A percentile compares a stretch with the other conserved stretches of the same genome.
These are phyloP conservation scores for Magnolia officinalis DNA, from an alignment of 164 flowering plant species.

Conservation along the genomic window DNA sequence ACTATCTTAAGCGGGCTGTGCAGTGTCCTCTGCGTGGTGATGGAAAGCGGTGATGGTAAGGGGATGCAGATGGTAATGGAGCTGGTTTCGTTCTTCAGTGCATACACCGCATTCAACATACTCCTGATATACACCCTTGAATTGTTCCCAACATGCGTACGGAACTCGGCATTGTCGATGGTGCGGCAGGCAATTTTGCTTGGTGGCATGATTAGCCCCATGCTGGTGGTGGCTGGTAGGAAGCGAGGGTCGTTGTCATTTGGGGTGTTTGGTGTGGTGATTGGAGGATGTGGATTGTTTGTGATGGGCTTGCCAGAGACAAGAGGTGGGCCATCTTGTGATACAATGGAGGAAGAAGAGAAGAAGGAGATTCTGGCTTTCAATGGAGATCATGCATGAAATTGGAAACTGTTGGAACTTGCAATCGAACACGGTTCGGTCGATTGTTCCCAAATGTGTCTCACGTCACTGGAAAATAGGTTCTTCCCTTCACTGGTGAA, in stretches of 20 bases:
- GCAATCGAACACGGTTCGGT: too few relatives aligned
- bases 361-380: conserved; percentile 15
- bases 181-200: conserved; percentile 57
- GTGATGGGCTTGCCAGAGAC: conserved; percentile 65
- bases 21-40: conserved; percentile 31
- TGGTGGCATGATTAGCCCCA: conserved; percentile 58
- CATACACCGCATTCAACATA: conserved; percentile 42
- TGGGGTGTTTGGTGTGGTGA: conserved; percentile 55
- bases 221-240: conserved; percentile 48
- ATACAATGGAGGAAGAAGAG: conserved; percentile 78
- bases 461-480: too few relatives aligned
- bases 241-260: conserved; percentile 22
- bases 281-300: conserved; percentile 44
- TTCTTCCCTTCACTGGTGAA: too few relatives aligned
- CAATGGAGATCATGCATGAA: too few relatives aligned
- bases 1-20: conserved; percentile 38
- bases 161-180: conserved; percentile 78
- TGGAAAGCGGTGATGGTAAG: background rate
- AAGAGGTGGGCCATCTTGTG: conserved; percentile 42
- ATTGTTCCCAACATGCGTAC: conserved; percentile 79
- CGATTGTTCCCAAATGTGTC: too few relatives aligned
- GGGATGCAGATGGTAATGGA: conserved; percentile 44
- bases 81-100: conserved; percentile 52
- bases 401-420: too few relatives aligned
- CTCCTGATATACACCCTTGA: conserved; percentile 57